Conservation (phyloP, 2,329 filamentous ascomycete genomes). For the Hypoxylon rubiginosum region DNA sequence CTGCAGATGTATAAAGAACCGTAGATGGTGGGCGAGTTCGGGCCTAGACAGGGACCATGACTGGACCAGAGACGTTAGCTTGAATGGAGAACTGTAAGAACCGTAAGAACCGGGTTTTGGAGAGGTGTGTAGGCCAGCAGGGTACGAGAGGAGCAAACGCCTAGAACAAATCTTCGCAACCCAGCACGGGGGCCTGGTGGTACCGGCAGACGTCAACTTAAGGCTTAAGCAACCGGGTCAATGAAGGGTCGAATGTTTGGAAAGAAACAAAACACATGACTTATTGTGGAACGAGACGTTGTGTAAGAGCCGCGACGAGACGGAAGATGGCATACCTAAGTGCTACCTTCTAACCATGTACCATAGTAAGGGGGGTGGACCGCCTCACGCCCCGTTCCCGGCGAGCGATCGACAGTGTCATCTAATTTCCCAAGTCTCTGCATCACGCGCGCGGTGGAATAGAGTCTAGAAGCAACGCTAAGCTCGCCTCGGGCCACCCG, state of each 20-base stretch:
- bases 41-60: constrained; percentile 30
- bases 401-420: constrained; percentile 34
- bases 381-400: constrained; percentile 10
- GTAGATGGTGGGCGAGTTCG: constrained; percentile 32
- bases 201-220: constrained; percentile 36
- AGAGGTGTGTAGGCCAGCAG: constrained; percentile 23
- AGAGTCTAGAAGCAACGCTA: constrained; percentile 43
- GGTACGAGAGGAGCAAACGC: constrained; percentile 29
- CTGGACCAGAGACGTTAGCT: constrained; percentile 28
- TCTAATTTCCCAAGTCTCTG: constrained; percentile 37
- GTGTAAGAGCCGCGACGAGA: constrained; percentile 32
- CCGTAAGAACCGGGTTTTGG: constrained; percentile 20
- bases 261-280: constrained; percentile 40
- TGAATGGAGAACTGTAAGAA: constrained; percentile 16
- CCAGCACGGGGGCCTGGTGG: constrained; percentile 29
- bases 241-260: constrained; percentile 32
- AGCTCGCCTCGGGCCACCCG: constrained; percentile 36
- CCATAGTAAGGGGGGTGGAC: constrained; percentile 26
- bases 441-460: constrained; percentile 22
- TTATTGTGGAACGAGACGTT: constrained; percentile 39
- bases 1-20: constrained; percentile 32
- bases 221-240: constrained; percentile 37
- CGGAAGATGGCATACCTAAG: constrained; percentile 31
- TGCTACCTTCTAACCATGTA: constrained; percentile 18
- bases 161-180: constrained; percentile 18